Evolutionary conservation across 2,329 filamentous ascomycete genomes (phyloP), one percentile per base, ranked within the genome.

Genomic region (Aspergillus sp.): DNA sequence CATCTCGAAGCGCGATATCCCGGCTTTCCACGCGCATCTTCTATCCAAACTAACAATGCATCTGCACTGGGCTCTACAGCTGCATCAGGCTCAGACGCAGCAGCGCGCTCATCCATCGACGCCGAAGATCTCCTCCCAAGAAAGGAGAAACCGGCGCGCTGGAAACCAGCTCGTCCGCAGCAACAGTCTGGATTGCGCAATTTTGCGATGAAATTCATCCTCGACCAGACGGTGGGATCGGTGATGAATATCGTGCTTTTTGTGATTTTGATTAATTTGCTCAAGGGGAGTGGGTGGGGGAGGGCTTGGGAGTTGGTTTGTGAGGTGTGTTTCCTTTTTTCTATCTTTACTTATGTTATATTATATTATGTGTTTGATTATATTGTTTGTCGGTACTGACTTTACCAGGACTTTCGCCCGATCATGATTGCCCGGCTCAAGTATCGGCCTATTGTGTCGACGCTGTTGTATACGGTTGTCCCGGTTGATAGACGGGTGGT

Each of bases 1-100:
- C 87, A 78, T 60, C 76, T 95, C 41, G 90, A 95, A 67, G 71
- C 77, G 5, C 68, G 73, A 4, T 94, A 89, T 59, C 90, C 90
- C 0, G 83, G 85, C 1, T 77, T 79, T 53, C 75, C 76, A 2
- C 31, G 31, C 8, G n/a, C 31, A 8, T 8, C 31, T n/a, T 8
- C 31, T 32, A n/a, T 4, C 31, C 19, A 19, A 19, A 19, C 19
- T 19, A 19, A 19, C 19, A 19, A 19, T 19, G 31, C 27, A 7
- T 19, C 27, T 8, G 64, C 66, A 10, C n/a, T n/a, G 8, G 31
- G 8, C 31, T 32, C 31, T 32, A n/a, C 31, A n/a, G 8, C 31
- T 32, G n/a, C 31, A 8, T 32, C 31, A 9, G 31, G 31, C 8
- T 32, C 31, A 9, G 8, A 32, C 3, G 31, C 8, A n/a, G 8